A percentile compares a stretch with the other conserved stretches of the same genome.
phyloP scores from a whole-genome alignment of 2,329 filamentous ascomycete species.

The Grosmannia huntii region DNA sequence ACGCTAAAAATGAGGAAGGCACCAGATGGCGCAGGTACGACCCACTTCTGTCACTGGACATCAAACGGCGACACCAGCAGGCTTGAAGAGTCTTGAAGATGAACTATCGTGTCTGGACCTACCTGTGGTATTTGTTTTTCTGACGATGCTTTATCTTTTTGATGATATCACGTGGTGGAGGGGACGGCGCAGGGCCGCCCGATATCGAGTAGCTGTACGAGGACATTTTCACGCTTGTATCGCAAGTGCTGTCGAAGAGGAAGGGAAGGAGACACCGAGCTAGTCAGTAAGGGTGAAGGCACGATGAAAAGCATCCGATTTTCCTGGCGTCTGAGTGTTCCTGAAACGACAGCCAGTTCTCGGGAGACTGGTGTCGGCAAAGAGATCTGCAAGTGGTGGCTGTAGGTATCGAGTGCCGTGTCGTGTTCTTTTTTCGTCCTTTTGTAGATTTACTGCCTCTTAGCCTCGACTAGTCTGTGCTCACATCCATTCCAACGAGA shows the following conservation, averaged over 20 bases:
- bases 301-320: neutral
- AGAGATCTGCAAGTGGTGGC: neutral
- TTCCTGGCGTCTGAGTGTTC: neutral
- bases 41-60: neutral
- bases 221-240: neutral
- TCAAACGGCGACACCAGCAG: neutral
- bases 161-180: constrained; percentile 19
- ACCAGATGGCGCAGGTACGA: neutral
- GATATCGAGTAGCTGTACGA: constrained; percentile 24
- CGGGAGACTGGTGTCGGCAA: neutral
- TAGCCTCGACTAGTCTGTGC: neutral
- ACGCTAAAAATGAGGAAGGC: neutral
- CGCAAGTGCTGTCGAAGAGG: neutral
- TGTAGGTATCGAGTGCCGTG: neutral
- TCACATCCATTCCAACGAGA: neutral
- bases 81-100: neutral
- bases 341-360: neutral
- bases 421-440: neutral
- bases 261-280: neutral
- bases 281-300: neutral
- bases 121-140: neutral
- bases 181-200: constrained; percentile 21
- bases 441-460: neutral
- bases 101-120: neutral
- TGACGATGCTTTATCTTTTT: constrained; percentile 15